These are phyloP conservation scores for Aspergillus latus DNA, from an alignment of 2,329 filamentous ascomycete genomes.

Conservation along the genomic window DNA sequence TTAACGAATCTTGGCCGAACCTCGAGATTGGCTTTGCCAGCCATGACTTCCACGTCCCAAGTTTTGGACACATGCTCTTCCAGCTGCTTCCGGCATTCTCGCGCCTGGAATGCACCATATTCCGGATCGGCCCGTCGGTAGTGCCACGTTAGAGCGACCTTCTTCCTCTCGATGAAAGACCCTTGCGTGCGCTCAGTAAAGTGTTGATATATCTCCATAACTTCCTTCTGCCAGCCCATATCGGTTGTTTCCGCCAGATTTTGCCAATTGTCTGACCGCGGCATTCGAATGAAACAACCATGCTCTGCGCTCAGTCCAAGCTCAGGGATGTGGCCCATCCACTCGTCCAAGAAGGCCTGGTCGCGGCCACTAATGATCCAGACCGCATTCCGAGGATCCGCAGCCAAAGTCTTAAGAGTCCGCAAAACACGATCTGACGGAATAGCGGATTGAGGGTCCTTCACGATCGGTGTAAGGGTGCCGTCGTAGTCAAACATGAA, in stretches of 20 bases:
- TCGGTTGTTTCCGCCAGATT: constrained; percentile 83
- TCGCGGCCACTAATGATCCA: constrained; percentile 98
- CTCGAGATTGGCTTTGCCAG: constrained; percentile 93
- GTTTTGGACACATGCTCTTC: constrained; percentile 72
- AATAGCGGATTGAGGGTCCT: constrained; percentile 83
- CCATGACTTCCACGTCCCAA: constrained; percentile 95
- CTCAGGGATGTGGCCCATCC: constrained; percentile 85
- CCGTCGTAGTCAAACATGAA: constrained; percentile 99
- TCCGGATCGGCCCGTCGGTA: constrained; percentile 90
- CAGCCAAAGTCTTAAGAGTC: constrained; percentile 74
- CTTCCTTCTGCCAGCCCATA: constrained; percentile 90
- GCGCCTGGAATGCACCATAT: constrained; percentile 75
- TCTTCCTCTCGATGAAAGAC: constrained; percentile 91
- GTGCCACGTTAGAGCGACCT: constrained; percentile 94
- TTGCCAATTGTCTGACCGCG: constrained; percentile 74
- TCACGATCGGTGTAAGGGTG: constrained; percentile 91
- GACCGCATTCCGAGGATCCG: constrained; percentile 80
- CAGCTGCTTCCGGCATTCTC: constrained; percentile 77
- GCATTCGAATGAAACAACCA: constrained; percentile 88
- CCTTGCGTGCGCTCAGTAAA: constrained; percentile 86
- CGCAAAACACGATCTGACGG: constrained; percentile 80
- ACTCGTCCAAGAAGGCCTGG: constrained; percentile 84
- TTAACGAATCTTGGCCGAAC: constrained; percentile 97
- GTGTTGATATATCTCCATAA: constrained; percentile 78
- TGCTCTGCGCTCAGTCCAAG: constrained; percentile 97